These are phyloP conservation scores for Candida cerambycidarum DNA, from an alignment of 805 yeast genomes.

Conservation along the genomic window DNA sequence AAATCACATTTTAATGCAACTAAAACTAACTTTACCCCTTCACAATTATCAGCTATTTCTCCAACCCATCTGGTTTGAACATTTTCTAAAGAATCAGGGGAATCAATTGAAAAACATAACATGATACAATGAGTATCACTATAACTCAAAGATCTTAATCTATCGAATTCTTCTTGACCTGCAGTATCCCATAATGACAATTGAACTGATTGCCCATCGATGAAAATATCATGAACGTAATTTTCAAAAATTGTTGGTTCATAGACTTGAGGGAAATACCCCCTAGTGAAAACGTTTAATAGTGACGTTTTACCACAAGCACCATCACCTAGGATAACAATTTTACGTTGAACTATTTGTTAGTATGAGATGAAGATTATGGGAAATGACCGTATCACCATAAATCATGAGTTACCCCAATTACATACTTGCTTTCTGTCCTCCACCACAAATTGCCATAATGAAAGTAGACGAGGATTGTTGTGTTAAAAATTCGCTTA, in stretches of 20 bases:
- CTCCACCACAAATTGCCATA: conserved; percentile 46
- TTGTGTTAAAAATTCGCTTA: background rate
- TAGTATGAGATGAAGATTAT: conserved; percentile 1
- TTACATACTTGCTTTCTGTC: conserved; percentile 42
- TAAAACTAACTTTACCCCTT: conserved; percentile 88
- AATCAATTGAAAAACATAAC: conserved; percentile 93
- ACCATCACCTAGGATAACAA: conserved; percentile 95
- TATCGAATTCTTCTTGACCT: conserved; percentile 97
- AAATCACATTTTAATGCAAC: conserved; percentile 95
- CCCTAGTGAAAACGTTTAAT: conserved; percentile 92
- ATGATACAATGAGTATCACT: conserved; percentile 96
- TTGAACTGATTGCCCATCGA: conserved; percentile 90
- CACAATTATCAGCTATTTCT: conserved; percentile 95
- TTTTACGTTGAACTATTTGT: conserved; percentile 72
- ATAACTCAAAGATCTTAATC: conserved; percentile 87
- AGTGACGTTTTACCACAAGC: conserved; percentile 98
- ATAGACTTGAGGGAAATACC: conserved; percentile 96
- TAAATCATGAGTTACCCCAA: too few relatives aligned
- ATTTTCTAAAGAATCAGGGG: conserved; percentile 90
- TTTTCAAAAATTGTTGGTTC: conserved; percentile 98
- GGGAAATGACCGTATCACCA: too few relatives aligned
- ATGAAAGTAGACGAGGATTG: conserved; percentile 9
- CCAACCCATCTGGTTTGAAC: conserved; percentile 97
- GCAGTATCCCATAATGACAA: conserved; percentile 98
- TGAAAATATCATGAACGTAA: conserved; percentile 94